Evolutionary conservation across 345 rosid species (phyloP).

Genomic region (Pugionium cornutum): DNA sequence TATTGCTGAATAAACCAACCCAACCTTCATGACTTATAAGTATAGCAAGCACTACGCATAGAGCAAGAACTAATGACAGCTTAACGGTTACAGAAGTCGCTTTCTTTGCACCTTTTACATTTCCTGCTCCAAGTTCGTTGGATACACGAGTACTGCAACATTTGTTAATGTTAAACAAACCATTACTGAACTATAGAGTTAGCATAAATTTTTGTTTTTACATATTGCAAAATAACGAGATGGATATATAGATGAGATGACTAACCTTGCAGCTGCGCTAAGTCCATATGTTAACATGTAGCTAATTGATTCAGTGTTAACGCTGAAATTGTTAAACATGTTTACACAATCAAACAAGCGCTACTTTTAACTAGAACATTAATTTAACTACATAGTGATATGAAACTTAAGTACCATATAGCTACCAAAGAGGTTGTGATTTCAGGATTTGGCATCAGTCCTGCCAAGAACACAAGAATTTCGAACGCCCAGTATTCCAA

Average conservation of each 20-base stretch:
- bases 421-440: slow-evolving; percentile 63
- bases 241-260: neutral
- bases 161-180: neutral
- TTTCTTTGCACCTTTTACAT: slow-evolving; percentile 47
- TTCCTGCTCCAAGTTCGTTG: slow-evolving; percentile 74
- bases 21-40: slow-evolving; percentile 57
- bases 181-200: neutral
- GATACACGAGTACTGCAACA: slow-evolving; percentile 74
- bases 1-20: slow-evolving; percentile 61
- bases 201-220: too few relatives aligned
- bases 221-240: too few relatives aligned
- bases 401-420: slow-evolving; percentile 50
- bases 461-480: slow-evolving; percentile 74
- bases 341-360: neutral
- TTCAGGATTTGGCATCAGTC: slow-evolving; percentile 64
- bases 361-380: neutral
- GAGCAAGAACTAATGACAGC: slow-evolving; percentile 57
- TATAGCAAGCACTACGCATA: slow-evolving; percentile 44
- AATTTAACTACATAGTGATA: neutral
- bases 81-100: slow-evolving; percentile 53
- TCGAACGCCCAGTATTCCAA: slow-evolving; percentile 86
- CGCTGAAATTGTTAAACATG: slow-evolving; percentile 37
- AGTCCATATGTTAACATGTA: slow-evolving; percentile 73
- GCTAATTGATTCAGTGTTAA: slow-evolving; percentile 59
- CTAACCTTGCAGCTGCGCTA: slow-evolving; percentile 83